Percentiles rank a stretch among this genome's conserved stretches.
These are phyloP conservation scores for Pezizomycotina sp. DNA, from an alignment of 2,329 filamentous ascomycete genomes.

Conservation along the genomic window DNA sequence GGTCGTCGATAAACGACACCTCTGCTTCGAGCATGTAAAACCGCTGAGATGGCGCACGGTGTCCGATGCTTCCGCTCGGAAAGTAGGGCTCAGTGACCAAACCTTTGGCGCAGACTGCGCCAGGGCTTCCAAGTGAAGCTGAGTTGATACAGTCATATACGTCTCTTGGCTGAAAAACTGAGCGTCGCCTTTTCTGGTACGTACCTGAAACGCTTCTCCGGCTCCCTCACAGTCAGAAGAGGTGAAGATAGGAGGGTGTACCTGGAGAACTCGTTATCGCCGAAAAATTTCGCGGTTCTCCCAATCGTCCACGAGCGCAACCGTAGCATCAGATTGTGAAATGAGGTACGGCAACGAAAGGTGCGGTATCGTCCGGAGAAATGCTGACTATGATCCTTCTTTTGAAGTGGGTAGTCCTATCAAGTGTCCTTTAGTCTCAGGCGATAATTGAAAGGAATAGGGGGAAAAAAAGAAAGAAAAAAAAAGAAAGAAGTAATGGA, in stretches of 20 bases:
- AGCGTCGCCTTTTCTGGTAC: slow-evolving; percentile 30
- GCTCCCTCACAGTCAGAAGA: slow-evolving; percentile 96
- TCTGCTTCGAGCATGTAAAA: slow-evolving; percentile 99
- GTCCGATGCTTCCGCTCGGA: slow-evolving; percentile 83
- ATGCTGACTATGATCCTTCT: slow-evolving; percentile 87
- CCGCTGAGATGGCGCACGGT: slow-evolving; percentile 81
- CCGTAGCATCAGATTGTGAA: slow-evolving; percentile 60
- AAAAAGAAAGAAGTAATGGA: slow-evolving; percentile 18
- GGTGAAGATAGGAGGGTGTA: slow-evolving; percentile 84
- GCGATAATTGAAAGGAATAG: neutral
- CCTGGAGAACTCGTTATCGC: slow-evolving; percentile 53
- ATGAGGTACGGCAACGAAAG: slow-evolving; percentile 69
- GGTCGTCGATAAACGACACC: slow-evolving; percentile 55
- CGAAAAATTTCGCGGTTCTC: slow-evolving; percentile 60
- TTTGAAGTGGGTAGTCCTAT: slow-evolving; percentile 82
- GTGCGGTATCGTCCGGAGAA: slow-evolving; percentile 73
- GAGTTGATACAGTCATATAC: slow-evolving; percentile 87
- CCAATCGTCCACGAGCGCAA: slow-evolving; percentile 67
- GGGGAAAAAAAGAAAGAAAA: neutral
- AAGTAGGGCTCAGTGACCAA: slow-evolving; percentile 86
- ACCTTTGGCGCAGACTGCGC: slow-evolving; percentile 77
- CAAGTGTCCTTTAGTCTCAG: slow-evolving; percentile 2
- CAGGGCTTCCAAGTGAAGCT: slow-evolving; percentile 84
- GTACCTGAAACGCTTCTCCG: slow-evolving; percentile 62
- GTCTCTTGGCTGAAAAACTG: slow-evolving; percentile 74